These are phyloP conservation scores for Boeremia lycopersici DNA, from an alignment of 2,329 filamentous ascomycete species.

Conservation along the genomic window DNA sequence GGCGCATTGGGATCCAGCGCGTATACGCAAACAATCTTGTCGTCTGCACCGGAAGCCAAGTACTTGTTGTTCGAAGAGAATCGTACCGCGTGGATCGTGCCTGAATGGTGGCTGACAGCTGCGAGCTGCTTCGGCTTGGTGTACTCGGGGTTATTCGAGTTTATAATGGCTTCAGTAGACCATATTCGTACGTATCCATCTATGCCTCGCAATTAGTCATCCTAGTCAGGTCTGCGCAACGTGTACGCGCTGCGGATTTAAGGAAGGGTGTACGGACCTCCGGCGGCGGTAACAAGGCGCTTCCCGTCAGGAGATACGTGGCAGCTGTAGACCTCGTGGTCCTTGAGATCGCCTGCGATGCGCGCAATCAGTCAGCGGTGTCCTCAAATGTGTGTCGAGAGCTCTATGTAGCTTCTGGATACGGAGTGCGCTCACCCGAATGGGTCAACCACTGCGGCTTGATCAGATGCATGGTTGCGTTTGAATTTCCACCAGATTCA, in stretches of 20 bases:
- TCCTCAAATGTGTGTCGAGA: background rate
- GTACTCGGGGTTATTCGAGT: conserved; percentile 73
- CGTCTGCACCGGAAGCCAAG: conserved; percentile 94
- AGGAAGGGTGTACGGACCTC: conserved; percentile 64
- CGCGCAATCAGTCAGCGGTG: conserved; percentile 23
- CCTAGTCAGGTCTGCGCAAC: conserved; percentile 23
- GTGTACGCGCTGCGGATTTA: conserved; percentile 21
- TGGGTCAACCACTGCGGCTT: conserved; percentile 97
- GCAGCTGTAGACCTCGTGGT: conserved; percentile 98
- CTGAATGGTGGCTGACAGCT: conserved; percentile 97
- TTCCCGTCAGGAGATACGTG: conserved; percentile 94
- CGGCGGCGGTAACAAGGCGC: conserved; percentile 89
- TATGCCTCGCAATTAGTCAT: conserved; percentile 43
- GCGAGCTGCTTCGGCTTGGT: conserved; percentile 88
- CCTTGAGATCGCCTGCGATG: conserved; percentile 83
- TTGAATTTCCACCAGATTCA: conserved; percentile 16
- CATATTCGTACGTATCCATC: conserved; percentile 97
- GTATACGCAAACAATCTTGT: conserved; percentile 99
- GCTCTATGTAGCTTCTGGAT: conserved; percentile 15
- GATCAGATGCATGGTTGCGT: conserved; percentile 66
- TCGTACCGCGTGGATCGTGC: conserved; percentile 94
- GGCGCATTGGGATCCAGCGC: conserved; percentile 83
- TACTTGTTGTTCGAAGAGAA: conserved; percentile 96
- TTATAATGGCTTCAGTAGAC: conserved; percentile 93
- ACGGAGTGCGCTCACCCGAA: conserved; percentile 65